Evolutionary conservation across 257 asterid genomes (phyloP), one percentile per base, ranked within the genome.

Genomic region (Perilla frutescens): DNA sequence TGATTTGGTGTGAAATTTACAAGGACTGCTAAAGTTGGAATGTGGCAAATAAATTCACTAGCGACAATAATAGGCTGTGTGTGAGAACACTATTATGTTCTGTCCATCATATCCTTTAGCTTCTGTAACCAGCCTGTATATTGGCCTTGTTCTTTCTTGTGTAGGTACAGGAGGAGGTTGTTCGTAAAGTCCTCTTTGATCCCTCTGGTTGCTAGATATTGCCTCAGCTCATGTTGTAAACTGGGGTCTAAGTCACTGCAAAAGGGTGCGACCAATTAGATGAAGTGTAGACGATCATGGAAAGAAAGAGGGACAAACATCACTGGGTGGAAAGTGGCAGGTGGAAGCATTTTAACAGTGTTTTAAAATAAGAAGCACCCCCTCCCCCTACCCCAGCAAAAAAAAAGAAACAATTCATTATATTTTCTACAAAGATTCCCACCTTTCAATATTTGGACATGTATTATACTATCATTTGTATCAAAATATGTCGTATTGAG

Each of bases 61-160:
- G 62, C 62, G 13, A 65, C 14, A n/a, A 29, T 34, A 37, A 54
- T 8, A 60, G 66, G 58, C 37, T 31, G 39, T 10, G 14, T 29
- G 8, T 11, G 45, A 70, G 69, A 77, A 62, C 53, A 64, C 31
- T 43, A 29, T 34, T 26, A 8, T 47, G 70, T 49, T 76, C 63
- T 9, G 39, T 45, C 76, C 73, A 82, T 70, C 77, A 82, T 71
- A 51, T 74, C 80, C 86, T 83, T 82, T 50, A 94, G 80, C 81
- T 80, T 94, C 61, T 86, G 93, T 79, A 94, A 72, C 98, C 97
- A 94, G 69, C 69, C 70, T 74, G 84, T 83, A n/a, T 90, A 94
- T 77, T 86, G 96, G 70, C 73, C 82, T 31, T 91, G 96, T 85
- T 91, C 97, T 82, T 91, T 91, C 58, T 83, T 88, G 81, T 88